phyloP scores from a whole-genome alignment of 768 basidiomycete species.

The Roridomyces roridus region DNA sequence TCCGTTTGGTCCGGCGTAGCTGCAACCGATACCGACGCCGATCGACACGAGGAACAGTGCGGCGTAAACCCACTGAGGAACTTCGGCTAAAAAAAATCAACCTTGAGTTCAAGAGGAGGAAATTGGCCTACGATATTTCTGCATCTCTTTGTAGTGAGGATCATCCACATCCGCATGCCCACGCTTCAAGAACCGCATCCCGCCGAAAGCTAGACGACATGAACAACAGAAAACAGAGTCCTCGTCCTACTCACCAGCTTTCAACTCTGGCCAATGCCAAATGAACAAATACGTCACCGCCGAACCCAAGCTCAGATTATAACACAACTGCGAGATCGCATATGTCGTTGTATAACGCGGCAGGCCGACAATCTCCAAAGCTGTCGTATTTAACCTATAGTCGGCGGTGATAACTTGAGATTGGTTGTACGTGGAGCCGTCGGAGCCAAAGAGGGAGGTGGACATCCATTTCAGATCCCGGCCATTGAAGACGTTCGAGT shows the following conservation, averaged over 20 bases:
- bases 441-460: constrained; percentile 45
- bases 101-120: not conserved
- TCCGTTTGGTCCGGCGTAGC: constrained; percentile 42
- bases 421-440: constrained; percentile 49
- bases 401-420: constrained; percentile 44
- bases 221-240: not conserved
- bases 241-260: constrained; percentile 39
- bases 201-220: constrained; percentile 43
- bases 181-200: constrained; percentile 43
- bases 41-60: constrained; percentile 51
- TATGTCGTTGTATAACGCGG: constrained; percentile 54
- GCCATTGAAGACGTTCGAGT: constrained; percentile 51
- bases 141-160: constrained; percentile 58
- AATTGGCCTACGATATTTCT: constrained; percentile 44
- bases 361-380: constrained; percentile 29
- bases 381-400: constrained; percentile 40
- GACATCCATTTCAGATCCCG: constrained; percentile 56
- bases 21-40: constrained; percentile 54
- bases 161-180: constrained; percentile 51
- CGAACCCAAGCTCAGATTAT: constrained; percentile 56
- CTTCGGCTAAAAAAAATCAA: constrained; percentile 38
- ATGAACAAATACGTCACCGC: constrained; percentile 55
- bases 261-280: constrained; percentile 60
- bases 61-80: constrained; percentile 60
- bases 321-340: constrained; percentile 52